Evolutionary conservation across 2,329 filamentous ascomycete species (phyloP).

Genomic region (Arthrinium phaeospermum): DNA sequence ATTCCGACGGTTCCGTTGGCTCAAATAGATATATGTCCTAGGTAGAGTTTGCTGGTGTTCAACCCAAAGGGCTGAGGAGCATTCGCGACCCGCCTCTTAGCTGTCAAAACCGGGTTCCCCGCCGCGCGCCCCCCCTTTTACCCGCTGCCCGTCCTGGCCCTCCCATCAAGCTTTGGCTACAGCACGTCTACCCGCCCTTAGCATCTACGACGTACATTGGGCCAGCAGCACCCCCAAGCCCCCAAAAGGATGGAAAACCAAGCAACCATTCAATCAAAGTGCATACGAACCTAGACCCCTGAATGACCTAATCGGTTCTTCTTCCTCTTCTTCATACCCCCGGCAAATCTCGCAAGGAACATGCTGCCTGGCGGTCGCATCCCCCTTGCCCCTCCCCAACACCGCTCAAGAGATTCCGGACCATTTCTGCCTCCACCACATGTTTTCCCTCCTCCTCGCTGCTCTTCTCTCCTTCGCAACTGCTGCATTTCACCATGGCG

Average conservation of each 20-base stretch:
- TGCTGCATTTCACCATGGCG: neutral
- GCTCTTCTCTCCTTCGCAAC: neutral
- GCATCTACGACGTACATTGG: too few relatives aligned
- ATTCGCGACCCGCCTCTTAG: neutral
- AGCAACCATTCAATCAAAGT: too few relatives aligned
- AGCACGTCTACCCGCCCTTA: too few relatives aligned
- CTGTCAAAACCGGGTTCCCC: neutral
- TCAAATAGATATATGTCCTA: neutral
- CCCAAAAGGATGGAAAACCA: too few relatives aligned
- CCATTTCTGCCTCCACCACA: neutral
- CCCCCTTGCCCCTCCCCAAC: neutral
- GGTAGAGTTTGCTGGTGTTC: neutral
- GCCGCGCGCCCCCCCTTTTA: neutral
- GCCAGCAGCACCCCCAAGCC: too few relatives aligned
- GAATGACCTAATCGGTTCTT: neutral
- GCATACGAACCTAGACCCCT: neutral
- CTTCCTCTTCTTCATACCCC: neutral
- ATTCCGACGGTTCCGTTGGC: too few relatives aligned
- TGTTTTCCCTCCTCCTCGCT: neutral
- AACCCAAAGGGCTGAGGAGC: neutral
- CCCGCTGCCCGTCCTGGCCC: too few relatives aligned
- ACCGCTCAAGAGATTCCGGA: neutral
- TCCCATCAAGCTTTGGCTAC: neutral
- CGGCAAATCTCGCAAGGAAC: neutral
- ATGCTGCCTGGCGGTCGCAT: too few relatives aligned